Evolutionary conservation across 192 early-diverging fungal genomes (phyloP).

Genomic region (Linnemannia exigua): DNA sequence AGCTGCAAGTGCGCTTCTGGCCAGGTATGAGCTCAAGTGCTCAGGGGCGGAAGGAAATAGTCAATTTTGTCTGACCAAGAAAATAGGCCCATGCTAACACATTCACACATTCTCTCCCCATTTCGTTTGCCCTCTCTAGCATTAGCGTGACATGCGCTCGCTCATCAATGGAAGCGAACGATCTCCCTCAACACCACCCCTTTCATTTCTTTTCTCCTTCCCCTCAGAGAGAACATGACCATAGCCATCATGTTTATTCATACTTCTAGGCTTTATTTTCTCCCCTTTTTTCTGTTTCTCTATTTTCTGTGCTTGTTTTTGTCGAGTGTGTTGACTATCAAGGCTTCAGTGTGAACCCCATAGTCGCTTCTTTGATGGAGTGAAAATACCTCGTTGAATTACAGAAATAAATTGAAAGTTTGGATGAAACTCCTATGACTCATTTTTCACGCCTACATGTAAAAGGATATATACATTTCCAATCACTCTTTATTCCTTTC

Average conservation of each 20-base stretch:
- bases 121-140: no score
- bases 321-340: not conserved
- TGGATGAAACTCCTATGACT: no score
- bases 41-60: not conserved
- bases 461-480: no score
- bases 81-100: no score
- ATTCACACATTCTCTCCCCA: no score
- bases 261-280: not conserved
- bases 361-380: not conserved
- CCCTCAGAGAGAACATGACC: no score
- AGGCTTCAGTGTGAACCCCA: slow-evolving; percentile 35
- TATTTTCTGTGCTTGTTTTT: not conserved
- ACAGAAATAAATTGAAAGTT: no score
- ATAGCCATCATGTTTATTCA: not conserved
- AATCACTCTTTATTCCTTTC: no score
- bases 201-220: not conserved
- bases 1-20: slow-evolving; percentile 16
- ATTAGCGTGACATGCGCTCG: not conserved
- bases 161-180: no score
- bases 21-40: not conserved
- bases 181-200: no score
- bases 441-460: no score
- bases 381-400: not conserved
- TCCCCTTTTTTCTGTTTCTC: not conserved
- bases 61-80: not conserved